Evolutionary conservation across 352 stramenopile species (phyloP), one percentile per base, ranked within the genome.

Genomic region (Thalassiosira allenii): DNA sequence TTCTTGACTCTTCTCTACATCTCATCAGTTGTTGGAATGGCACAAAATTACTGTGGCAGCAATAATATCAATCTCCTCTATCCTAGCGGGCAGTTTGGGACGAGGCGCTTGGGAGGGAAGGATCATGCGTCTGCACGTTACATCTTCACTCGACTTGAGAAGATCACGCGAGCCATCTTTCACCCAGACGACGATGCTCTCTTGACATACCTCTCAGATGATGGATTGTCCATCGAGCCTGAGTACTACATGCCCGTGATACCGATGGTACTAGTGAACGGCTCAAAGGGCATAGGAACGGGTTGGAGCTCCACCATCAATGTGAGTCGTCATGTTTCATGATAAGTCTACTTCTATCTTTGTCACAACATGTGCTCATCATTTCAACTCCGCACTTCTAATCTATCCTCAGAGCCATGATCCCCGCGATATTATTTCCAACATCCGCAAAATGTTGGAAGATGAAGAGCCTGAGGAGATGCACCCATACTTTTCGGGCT

Each of bases 61-160:
- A 99, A 99, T 89, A 99, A 99, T 80, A 83, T 99, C 29, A 98
- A 98, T 54, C 91, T 99, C 17, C 85, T 99, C 33, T 96, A 93
- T 40, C 98, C 98, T 12, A 97, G 93, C 4, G 98, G 98, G 37
- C 98, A 99, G 87, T 99, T 99, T 87, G 98, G 98, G 49, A 99
- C 98, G 25, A 95, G 98, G 2, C 86, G 98, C 2, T 96, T 99
- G 88, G 98, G 98, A 67, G 98, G 98, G n/a, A 99, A 99, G 77
- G 98, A 99, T 87, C 94, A 95, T 2, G 98, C 95, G 0, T 95
- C 87, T 17, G 90, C 97, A 73, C 95, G 97, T 80, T 99, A 99
- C 80, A 98, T 99, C 76, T 99, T 99, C 89, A 99, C 97, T 17
- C 91, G 96, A 65, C 89, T 99, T 44, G 96, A 98, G 69, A 96